Percentiles rank a stretch among this genome's conserved stretches.
These are phyloP conservation scores for Fusarium sp. DNA, from an alignment of 2,329 filamentous ascomycete species.

Conservation along the genomic window DNA sequence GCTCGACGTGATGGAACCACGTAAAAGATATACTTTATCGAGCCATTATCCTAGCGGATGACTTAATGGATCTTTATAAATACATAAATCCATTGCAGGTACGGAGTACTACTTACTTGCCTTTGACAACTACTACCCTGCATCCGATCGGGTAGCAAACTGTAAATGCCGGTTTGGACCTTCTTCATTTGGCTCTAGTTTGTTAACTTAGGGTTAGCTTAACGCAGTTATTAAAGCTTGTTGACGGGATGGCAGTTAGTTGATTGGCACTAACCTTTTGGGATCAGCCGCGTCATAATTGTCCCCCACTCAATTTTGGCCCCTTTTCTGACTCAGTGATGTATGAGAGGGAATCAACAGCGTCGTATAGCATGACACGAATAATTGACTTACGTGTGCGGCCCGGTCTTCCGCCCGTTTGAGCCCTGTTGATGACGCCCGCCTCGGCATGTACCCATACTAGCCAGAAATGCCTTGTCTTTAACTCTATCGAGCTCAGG, in stretches of 20 bases:
- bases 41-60: no score
- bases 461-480: neutral
- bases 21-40: accelerated
- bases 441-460: no score
- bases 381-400: neutral
- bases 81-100: no score
- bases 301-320: neutral
- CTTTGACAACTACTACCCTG: no score
- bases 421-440: no score
- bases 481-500: neutral
- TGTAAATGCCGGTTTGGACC: no score
- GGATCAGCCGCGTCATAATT: neutral
- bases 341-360: neutral
- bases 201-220: no score
- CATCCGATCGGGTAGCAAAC: no score
- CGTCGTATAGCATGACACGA: neutral
- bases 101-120: no score
- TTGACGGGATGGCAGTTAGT: neutral
- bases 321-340: neutral
- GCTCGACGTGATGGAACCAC: no score
- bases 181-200: no score
- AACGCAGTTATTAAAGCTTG: neutral
- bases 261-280: neutral
- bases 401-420: neutral
- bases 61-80: no score